phyloP scores from a whole-genome alignment of 2,329 filamentous ascomycete species.

The Aspergillus sp. region DNA sequence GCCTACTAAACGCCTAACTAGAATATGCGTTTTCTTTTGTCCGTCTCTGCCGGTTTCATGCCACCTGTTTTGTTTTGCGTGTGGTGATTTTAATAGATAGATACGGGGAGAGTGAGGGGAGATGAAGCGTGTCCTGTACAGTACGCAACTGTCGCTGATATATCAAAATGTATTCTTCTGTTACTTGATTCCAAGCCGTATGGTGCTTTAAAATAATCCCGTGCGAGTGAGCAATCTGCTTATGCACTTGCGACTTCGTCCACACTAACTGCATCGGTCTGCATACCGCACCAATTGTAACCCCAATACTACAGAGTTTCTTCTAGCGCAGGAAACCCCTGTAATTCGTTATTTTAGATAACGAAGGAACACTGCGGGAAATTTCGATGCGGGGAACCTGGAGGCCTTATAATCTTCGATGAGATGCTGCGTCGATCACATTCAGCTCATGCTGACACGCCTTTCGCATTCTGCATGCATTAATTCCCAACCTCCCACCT shows the following conservation, averaged over 20 bases:
- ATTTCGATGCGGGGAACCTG: too few relatives aligned
- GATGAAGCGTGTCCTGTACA: slow-evolving; percentile 32
- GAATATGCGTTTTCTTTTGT: slow-evolving; percentile 21
- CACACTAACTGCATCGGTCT: neutral
- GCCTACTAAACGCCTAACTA: slow-evolving; percentile 29
- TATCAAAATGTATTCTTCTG: slow-evolving; percentile 30
- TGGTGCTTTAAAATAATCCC: too few relatives aligned
- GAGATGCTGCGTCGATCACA: too few relatives aligned
- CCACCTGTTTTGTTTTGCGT: slow-evolving; percentile 14
- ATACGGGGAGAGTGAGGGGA: slow-evolving; percentile 20
- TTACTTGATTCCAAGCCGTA: neutral
- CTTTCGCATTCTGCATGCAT: too few relatives aligned
- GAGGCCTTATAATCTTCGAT: too few relatives aligned
- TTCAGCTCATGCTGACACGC: too few relatives aligned
- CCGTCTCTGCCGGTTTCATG: neutral
- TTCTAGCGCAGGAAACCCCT: too few relatives aligned
- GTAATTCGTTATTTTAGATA: too few relatives aligned
- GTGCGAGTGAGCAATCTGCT: too few relatives aligned
- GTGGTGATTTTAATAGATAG: slow-evolving; percentile 30
- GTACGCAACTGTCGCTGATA: slow-evolving; percentile 34
- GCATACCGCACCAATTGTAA: neutral
- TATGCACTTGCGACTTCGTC: neutral
- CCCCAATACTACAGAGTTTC: neutral
- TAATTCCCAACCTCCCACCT: too few relatives aligned
- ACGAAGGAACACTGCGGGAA: too few relatives aligned